phyloP scores from a whole-genome alignment of 805 yeast genomes.

The Candida rishiriensis region DNA sequence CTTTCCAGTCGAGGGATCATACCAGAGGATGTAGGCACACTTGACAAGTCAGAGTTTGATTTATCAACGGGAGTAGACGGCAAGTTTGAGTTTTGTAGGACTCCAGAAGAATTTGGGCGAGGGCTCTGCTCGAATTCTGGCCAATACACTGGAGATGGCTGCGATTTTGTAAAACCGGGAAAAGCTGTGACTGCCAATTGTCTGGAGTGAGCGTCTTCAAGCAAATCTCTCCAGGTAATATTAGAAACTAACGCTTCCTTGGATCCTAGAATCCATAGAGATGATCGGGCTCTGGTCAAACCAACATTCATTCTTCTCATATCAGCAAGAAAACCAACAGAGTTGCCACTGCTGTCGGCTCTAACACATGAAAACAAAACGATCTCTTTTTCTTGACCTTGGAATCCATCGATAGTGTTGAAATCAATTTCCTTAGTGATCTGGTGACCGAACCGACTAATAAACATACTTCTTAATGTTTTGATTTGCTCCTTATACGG shows the following conservation, averaged over 20 bases:
- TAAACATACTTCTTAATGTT: slow-evolving; percentile 53
- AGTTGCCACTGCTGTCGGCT: slow-evolving; percentile 47
- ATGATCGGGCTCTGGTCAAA: slow-evolving; percentile 84
- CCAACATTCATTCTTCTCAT: slow-evolving; percentile 96
- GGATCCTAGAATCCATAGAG: slow-evolving; percentile 90
- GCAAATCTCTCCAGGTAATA: slow-evolving; percentile 67
- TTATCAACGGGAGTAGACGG: too few species aligned
- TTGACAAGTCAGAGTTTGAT: neutral
- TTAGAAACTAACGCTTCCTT: slow-evolving; percentile 59
- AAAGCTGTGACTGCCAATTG: slow-evolving; percentile 19
- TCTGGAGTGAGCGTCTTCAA: slow-evolving; percentile 60
- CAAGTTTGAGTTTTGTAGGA: too few species aligned
- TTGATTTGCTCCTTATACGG: slow-evolving; percentile 89
- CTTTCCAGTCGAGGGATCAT: too few species aligned
- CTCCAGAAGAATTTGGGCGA: neutral
- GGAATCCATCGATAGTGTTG: slow-evolving; percentile 96
- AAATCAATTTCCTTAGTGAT: slow-evolving; percentile 72
- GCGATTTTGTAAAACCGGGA: slow-evolving; percentile 23
- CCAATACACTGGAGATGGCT: neutral
- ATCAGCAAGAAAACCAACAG: slow-evolving; percentile 86
- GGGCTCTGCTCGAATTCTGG: neutral
- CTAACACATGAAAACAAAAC: slow-evolving; percentile 94
- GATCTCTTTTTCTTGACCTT: slow-evolving; percentile 95
- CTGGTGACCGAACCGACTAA: slow-evolving; percentile 52
- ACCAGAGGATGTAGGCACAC: too few species aligned